Evolutionary conservation across 2,329 filamentous ascomycete species (phyloP).

Genomic region (Tolypocladium sp.): DNA sequence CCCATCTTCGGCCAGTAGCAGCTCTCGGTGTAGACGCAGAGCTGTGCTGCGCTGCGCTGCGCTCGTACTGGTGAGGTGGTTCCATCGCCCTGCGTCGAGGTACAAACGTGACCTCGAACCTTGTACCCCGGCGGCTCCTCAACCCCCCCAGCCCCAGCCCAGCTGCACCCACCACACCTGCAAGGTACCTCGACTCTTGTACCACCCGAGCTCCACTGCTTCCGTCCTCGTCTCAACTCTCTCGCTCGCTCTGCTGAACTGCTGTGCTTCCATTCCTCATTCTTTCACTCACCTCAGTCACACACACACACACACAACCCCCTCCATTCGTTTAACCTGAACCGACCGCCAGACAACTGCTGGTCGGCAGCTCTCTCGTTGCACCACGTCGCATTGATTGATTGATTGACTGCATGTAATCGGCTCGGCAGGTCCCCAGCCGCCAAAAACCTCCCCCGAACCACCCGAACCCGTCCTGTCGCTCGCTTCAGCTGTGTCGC

Average conservation of each 20-base stretch:
- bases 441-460: background rate
- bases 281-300: background rate
- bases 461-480: background rate
- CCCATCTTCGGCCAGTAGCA: background rate
- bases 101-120: background rate
- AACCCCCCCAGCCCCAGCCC: background rate
- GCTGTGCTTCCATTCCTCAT: background rate
- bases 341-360: background rate
- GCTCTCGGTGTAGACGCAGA: background rate
- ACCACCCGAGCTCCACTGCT: background rate
- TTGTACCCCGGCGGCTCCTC: background rate
- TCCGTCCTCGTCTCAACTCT: background rate
- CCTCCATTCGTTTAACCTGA: background rate
- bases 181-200: background rate
- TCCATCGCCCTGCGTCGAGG: background rate
- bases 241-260: background rate
- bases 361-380: background rate
- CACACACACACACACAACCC: background rate
- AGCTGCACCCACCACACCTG: background rate
- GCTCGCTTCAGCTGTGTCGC: background rate
- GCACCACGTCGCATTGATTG: background rate
- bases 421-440: slow-evolving; percentile 1
- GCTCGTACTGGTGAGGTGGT: background rate
- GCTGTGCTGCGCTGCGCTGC: background rate
- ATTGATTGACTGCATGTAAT: background rate